A percentile compares a stretch with the other conserved stretches of the same genome.
Evolutionary conservation across 2,329 filamentous ascomycete genomes (phyloP).

Genomic region (Alternaria infectoria): DNA sequence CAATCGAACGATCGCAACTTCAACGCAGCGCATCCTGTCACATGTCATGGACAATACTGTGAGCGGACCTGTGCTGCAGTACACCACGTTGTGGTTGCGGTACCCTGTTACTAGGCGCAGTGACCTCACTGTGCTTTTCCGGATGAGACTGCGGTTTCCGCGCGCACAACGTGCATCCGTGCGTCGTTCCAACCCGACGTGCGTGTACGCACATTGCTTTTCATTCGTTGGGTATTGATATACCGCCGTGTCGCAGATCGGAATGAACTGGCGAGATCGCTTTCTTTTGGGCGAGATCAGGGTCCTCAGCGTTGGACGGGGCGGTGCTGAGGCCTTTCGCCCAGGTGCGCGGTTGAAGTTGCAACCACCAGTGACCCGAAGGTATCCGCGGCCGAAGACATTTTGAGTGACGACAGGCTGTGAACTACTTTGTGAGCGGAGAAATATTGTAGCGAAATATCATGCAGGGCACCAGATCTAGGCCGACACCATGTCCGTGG

Average conservation of each 20-base stretch:
- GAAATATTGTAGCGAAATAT: not conserved
- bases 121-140: slow-evolving; percentile 15
- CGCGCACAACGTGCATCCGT: slow-evolving; percentile 3
- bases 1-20: slow-evolving; percentile 4
- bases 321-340: slow-evolving; percentile 3
- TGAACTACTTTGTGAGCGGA: not conserved
- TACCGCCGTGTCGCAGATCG: slow-evolving; percentile 3
- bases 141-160: not conserved
- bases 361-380: not conserved
- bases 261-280: not conserved
- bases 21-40: slow-evolving; percentile 8
- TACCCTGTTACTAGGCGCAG: not conserved
- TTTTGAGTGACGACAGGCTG: slow-evolving; percentile 5
- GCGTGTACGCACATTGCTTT: slow-evolving; percentile 3
- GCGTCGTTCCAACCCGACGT: slow-evolving; percentile 9
- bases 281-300: not conserved
- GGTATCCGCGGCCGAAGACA: slow-evolving; percentile 24
- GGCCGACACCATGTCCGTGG: slow-evolving; percentile 3
- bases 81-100: slow-evolving; percentile 10
- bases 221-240: slow-evolving; percentile 3
- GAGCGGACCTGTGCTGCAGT: not conserved
- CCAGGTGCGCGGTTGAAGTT: slow-evolving; percentile 8
- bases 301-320: not conserved
- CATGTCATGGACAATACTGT: not conserved
- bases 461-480: not conserved